phyloP scores from a whole-genome alignment of 169 alveolate genomes.

The Cyclospora cayetanensis region DNA sequence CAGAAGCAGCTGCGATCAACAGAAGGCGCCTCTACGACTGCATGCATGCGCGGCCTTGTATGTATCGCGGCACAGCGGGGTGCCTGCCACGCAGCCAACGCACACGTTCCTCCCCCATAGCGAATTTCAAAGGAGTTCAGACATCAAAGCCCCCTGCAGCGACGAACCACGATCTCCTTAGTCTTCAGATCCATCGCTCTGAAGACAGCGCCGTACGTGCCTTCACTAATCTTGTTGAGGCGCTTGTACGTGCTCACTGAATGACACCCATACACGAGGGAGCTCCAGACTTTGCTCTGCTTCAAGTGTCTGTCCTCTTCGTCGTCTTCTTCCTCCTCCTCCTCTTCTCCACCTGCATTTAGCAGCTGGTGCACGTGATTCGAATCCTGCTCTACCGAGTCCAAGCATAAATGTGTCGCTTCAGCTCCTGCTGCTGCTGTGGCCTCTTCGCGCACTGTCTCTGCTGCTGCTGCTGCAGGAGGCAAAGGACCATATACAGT shows the following conservation, averaged over 20 bases:
- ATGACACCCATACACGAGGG: slow-evolving; percentile 72
- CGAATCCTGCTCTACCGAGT: not conserved
- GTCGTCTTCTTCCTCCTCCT: slow-evolving; percentile 10
- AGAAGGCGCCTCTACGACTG: not conserved
- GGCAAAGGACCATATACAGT: not conserved
- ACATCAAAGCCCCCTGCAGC: no score
- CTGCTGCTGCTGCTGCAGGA: not conserved
- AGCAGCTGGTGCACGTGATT: not conserved
- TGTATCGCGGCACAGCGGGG: not conserved
- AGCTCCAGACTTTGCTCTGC: slow-evolving; percentile 22
- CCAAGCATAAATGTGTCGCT: not conserved
- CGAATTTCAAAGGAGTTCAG: no score
- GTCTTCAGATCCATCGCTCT: slow-evolving; percentile 84
- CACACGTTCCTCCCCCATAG: no score
- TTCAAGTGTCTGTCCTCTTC: not conserved
- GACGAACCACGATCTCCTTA: slow-evolving; percentile 64
- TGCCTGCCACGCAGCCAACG: not conserved
- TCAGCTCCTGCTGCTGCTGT: not conserved
- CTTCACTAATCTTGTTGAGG: slow-evolving; percentile 91
- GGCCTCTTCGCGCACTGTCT: not conserved
- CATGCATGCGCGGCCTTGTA: not conserved
- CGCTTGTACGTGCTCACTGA: slow-evolving; percentile 82
- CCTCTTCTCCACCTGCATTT: not conserved
- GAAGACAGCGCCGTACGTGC: slow-evolving; percentile 94
- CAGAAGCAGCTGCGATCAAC: not conserved